Evolutionary conservation across 2,329 filamentous ascomycete genomes (phyloP).

Genomic region (Aureobasidium sp.): DNA sequence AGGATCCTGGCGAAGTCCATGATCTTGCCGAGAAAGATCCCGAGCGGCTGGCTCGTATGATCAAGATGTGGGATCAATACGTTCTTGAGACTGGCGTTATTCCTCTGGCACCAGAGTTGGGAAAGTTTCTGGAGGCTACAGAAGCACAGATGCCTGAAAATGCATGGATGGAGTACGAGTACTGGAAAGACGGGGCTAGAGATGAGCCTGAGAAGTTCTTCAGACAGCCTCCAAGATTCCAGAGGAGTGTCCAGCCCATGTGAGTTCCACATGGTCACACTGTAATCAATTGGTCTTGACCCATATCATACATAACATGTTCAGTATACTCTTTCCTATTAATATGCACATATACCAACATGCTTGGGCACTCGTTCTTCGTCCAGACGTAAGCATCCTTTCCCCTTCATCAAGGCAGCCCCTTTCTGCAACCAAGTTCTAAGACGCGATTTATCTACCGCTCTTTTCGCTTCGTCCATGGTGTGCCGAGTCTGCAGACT

Average conservation of each 20-base stretch:
- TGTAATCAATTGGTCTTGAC: neutral
- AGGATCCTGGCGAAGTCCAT: slow-evolving; percentile 45
- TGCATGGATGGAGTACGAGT: slow-evolving; percentile 60
- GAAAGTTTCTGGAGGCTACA: slow-evolving; percentile 52
- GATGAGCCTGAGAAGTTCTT: slow-evolving; percentile 31
- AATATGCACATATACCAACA: no score
- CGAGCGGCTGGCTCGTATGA: slow-evolving; percentile 41
- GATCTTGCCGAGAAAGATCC: slow-evolving; percentile 32
- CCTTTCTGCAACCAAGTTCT: no score
- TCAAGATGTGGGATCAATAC: slow-evolving; percentile 52
- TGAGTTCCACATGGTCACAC: neutral
- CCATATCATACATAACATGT: neutral
- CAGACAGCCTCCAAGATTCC: slow-evolving; percentile 27
- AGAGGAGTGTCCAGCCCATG: slow-evolving; percentile 22
- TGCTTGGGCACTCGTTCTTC: no score
- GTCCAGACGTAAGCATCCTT: no score
- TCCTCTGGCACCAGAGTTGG: slow-evolving; percentile 52
- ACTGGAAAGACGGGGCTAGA: slow-evolving; percentile 51
- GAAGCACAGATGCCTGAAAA: slow-evolving; percentile 61
- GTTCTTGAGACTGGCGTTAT: slow-evolving; percentile 54
- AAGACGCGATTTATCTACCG: no score
- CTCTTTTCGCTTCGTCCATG: no score
- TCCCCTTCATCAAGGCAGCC: no score
- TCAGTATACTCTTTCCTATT: neutral
- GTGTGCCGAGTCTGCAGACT: no score